phyloP scores from a whole-genome alignment of 78 protist genomes.

The Planoprotostelium fungivorum region DNA sequence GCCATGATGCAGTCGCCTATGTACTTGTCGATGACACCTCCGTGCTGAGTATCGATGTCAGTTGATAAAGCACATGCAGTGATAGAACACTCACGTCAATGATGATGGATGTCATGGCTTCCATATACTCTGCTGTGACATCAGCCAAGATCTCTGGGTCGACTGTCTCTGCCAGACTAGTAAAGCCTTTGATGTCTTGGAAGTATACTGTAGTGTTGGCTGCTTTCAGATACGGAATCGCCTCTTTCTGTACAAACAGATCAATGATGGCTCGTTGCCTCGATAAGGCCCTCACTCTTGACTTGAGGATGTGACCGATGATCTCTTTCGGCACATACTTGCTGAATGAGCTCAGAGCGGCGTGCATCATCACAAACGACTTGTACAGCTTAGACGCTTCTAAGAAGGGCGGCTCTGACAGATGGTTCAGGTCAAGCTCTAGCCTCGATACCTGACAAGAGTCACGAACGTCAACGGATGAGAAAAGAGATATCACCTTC shows the following conservation, averaged over 20 bases:
- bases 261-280: background rate
- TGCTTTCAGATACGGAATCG: background rate
- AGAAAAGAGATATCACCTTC: background rate
- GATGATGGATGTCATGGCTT: background rate
- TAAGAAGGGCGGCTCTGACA: background rate
- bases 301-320: background rate
- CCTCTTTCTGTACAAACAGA: background rate
- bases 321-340: background rate
- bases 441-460: background rate
- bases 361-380: background rate
- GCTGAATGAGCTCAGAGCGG: background rate
- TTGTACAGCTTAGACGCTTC: background rate
- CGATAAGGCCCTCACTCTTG: background rate
- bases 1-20: background rate
- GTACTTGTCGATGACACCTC: background rate
- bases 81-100: background rate
- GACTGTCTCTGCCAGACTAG: background rate
- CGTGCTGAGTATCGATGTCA: background rate
- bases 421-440: background rate
- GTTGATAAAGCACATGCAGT: background rate
- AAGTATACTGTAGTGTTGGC: background rate
- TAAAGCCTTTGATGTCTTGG: background rate
- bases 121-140: background rate
- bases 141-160: background rate
- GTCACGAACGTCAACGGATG: background rate